Percentiles rank a stretch among this genome's conserved stretches.
Conservation (phyloP, 1,139 yeast species). For the Hemisphaericaspora xylofermentans region DNA sequence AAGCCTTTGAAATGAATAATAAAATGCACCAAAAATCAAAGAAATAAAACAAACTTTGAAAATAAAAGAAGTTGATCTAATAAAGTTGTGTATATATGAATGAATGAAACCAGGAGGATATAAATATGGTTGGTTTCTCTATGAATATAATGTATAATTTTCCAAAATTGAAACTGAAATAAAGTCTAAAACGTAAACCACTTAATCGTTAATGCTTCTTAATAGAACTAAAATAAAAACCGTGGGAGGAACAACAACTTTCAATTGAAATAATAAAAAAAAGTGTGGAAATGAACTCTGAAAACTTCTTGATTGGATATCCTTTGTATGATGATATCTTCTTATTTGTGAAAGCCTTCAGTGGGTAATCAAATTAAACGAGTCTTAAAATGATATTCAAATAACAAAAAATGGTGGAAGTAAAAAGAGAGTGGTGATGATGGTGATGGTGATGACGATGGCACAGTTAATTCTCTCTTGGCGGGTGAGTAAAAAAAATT, state of each 20-base stretch:
- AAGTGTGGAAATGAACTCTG: background rate
- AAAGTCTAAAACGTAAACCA: background rate
- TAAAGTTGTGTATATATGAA: background rate
- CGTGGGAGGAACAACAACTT: background rate
- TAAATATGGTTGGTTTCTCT: background rate
- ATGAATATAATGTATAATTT: background rate
- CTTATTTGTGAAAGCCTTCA: background rate
- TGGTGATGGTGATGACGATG: too few relatives aligned
- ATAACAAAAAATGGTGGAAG: background rate
- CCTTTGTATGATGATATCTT: background rate
- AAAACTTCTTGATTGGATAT: background rate
- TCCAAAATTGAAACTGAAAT: background rate
- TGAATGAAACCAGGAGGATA: background rate
- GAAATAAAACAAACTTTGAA: background rate
- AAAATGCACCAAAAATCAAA: slow-evolving; percentile 1
- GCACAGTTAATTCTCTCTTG: background rate
- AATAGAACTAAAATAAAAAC: background rate
- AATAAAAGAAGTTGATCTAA: background rate
- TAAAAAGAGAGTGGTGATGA: background rate
- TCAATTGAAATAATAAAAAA: background rate
- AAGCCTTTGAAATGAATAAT: background rate
- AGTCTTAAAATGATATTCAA: background rate
- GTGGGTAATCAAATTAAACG: background rate
- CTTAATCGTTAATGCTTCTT: background rate
- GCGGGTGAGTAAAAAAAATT: background rate